phyloP scores from a whole-genome alignment of 306 rosid genomes.

The Vigna radiata region DNA sequence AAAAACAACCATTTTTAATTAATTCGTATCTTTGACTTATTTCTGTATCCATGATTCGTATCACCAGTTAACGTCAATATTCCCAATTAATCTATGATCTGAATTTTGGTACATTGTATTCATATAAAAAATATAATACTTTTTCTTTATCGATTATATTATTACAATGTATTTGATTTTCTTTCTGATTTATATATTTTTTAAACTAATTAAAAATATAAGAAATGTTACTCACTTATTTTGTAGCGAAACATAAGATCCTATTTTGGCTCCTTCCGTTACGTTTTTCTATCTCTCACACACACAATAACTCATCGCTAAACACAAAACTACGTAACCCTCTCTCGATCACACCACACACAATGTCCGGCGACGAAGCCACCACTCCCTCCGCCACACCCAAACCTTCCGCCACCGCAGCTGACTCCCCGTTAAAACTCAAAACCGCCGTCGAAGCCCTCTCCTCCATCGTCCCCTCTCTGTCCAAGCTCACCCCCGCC shows the following conservation, averaged over 20 bases:
- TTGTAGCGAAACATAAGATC: slow-evolving; percentile 23
- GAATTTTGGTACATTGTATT: too few relatives aligned
- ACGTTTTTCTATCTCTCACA: neutral
- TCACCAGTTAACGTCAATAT: too few relatives aligned
- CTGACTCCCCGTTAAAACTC: slow-evolving; percentile 33
- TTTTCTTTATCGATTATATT: too few relatives aligned
- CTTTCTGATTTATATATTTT: neutral
- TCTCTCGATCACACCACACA: neutral
- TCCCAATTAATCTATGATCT: neutral
- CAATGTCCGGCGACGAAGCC: slow-evolving; percentile 45
- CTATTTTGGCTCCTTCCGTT: slow-evolving; percentile 25
- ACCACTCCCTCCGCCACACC: neutral
- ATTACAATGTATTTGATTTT: too few relatives aligned
- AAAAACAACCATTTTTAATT: neutral
- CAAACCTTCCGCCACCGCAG: neutral
- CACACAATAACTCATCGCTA: neutral
- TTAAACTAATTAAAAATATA: too few relatives aligned
- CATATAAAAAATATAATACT: too few relatives aligned
- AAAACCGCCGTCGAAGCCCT: slow-evolving; percentile 59
- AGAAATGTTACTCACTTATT: too few relatives aligned
- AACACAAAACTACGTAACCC: neutral
- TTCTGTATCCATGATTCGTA: neutral
- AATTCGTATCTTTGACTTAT: slow-evolving; percentile 6
- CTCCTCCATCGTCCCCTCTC: slow-evolving; percentile 58
- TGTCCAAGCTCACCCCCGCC: slow-evolving; percentile 36